Evolutionary conservation across 2,329 filamentous ascomycete species (phyloP), one percentile per base, ranked within the genome.

Genomic region (Curvularia hawaiiensis): DNA sequence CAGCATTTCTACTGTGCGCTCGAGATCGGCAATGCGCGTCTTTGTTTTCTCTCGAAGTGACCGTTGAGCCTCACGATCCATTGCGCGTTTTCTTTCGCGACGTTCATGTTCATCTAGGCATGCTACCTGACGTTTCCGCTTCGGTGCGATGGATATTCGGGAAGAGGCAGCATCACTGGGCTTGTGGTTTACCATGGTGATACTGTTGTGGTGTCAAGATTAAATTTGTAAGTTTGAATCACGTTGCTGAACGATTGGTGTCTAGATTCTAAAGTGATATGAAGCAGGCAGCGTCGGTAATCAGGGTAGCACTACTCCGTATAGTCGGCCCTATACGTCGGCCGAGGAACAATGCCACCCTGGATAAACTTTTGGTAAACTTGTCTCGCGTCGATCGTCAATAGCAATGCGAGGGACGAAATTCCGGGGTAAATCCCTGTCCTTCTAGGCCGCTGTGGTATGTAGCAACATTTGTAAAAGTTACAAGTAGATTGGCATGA

Each of bases 31-130:
- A 48, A 76, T 76, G 22, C 75, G 72, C 9, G 71, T 71, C 43
- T 75, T 76, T 1, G 73, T 76, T 63, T 76, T 76, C 49, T 76
- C 73, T 51, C 73, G 54, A 20, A 76, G 57, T 3, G 72, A 74
- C 30, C 73, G 59, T 47, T 75, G 72, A 31, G 73, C 73, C 59
- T 75, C 72, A 20, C 73, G 67, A 54, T 76, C 73, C 52, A 75
- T 74, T 3, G 73, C 71, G 56, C 73, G 61, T 51, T 75, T 76
- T 22, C 73, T 58, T 40, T 76, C 72, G 18, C 69, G 62, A 20
- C 72, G 59, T 44, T 76, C 73, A 28, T 75, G 71, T 48, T 76
- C 72, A 4, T 35, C 33, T 5, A 35, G 14, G 14, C 33, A 35
- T 8, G 72, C 73, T 3, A 69, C 67, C 22, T 68, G 66, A 30